A percentile compares a stretch with the other conserved stretches of the same genome.
Evolutionary conservation across 2,329 filamentous ascomycete species (phyloP).

Genomic region (Fusarium ambrosium): DNA sequence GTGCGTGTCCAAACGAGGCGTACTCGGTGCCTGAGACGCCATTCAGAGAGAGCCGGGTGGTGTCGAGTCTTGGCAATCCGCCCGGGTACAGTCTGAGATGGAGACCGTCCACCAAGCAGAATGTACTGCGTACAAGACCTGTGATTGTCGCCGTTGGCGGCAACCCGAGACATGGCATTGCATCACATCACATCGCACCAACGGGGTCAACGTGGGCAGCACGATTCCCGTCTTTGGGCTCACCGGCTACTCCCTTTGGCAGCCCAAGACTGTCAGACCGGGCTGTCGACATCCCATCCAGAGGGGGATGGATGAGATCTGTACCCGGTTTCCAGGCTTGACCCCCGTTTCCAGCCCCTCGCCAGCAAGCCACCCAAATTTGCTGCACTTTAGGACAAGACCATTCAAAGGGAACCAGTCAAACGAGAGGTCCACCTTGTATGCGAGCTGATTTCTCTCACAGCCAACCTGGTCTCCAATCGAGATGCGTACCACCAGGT

Average conservation of each 20-base stretch:
- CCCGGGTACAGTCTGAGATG: conserved; percentile 11
- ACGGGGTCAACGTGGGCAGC: conserved; percentile 12
- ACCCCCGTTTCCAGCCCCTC: conserved; percentile 44
- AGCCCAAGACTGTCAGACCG: background rate
- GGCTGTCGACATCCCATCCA: conserved; percentile 20
- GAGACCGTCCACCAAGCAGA: background rate
- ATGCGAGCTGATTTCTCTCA: background rate
- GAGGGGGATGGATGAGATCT: conserved; percentile 24
- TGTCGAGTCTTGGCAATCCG: conserved; percentile 29
- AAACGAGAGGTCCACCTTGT: conserved; percentile 1
- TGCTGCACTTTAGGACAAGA: conserved; percentile 31
- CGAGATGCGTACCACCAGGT: conserved; percentile 17
- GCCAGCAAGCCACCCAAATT: conserved; percentile 47
- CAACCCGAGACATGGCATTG: conserved; percentile 36
- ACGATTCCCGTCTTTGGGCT: conserved; percentile 13
- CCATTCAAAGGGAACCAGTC: conserved; percentile 15
- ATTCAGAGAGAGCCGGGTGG: conserved; percentile 19
- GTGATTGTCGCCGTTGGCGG: conserved; percentile 23
- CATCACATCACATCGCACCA: conserved; percentile 40
- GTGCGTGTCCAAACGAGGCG: conserved; percentile 3
- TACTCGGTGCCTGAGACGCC: conserved; percentile 4
- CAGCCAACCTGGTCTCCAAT: conserved; percentile 3
- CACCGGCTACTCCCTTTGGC: conserved; percentile 31
- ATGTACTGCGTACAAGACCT: background rate
- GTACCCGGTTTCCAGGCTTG: conserved; percentile 10